Conservation (phyloP, 2,329 filamentous ascomycete genomes). For the Aphanocladium album region DNA sequence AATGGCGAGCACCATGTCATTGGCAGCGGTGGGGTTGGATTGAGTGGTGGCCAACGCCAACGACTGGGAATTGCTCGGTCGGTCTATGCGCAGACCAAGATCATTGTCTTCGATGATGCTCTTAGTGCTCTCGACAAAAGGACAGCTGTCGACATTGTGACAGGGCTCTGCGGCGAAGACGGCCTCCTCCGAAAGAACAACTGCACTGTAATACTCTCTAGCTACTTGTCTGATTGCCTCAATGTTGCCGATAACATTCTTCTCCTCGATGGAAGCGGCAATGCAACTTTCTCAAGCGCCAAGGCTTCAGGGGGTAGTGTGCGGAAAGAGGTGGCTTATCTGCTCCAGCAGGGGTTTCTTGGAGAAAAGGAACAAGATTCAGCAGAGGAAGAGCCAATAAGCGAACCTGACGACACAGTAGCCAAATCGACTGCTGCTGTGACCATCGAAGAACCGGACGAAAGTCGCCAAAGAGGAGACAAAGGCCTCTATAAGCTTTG, state of each 20-base stretch:
- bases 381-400: not conserved
- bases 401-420: not conserved
- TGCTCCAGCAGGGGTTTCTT: not conserved
- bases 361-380: not conserved
- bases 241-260: conserved; percentile 3
- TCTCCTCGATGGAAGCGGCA: not conserved
- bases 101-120: not conserved
- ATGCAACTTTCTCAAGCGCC: not conserved
- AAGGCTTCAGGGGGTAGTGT: not conserved
- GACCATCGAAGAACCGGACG: not conserved
- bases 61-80: not conserved
- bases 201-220: not conserved
- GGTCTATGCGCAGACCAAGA: not conserved
- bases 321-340: not conserved
- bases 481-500: not conserved
- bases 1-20: not conserved
- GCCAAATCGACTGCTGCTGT: not conserved
- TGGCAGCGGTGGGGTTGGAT: not conserved
- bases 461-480: not conserved
- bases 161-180: not conserved
- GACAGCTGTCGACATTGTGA: not conserved
- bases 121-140: not conserved
- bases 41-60: conserved; percentile 1
- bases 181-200: not conserved
- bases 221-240: not conserved